Conservation (phyloP, 345 rosid species). For the Erucastrum elatum region DNA sequence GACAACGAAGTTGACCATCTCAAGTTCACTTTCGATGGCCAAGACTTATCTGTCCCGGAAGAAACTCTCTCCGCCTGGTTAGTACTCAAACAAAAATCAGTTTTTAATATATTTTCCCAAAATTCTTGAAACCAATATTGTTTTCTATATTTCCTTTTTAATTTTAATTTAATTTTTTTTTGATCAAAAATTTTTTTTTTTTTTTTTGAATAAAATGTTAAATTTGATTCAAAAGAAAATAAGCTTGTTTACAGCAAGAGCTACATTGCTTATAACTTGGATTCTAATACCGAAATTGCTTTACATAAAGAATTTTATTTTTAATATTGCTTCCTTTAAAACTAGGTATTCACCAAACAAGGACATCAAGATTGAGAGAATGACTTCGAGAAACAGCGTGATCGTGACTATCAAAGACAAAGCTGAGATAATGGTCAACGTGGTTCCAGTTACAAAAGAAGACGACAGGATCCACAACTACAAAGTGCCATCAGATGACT, state of each 20-base stretch:
- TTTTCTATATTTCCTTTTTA: not conserved
- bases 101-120: not conserved
- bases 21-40: slow-evolving; percentile 52
- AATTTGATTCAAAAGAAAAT: no score
- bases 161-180: no score
- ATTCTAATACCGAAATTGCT: no score
- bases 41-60: slow-evolving; percentile 48
- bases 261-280: no score
- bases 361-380: slow-evolving; percentile 56
- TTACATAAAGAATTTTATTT: no score
- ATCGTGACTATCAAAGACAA: slow-evolving; percentile 44
- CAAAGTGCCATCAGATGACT: slow-evolving; percentile 55
- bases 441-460: slow-evolving; percentile 69
- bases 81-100: slow-evolving; percentile 14
- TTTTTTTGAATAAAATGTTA: no score
- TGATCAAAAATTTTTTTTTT: no score
- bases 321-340: not conserved
- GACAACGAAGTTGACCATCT: slow-evolving; percentile 53
- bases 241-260: no score
- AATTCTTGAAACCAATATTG: slow-evolving; percentile 4
- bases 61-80: slow-evolving; percentile 56
- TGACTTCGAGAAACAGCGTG: slow-evolving; percentile 52
- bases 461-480: slow-evolving; percentile 65
- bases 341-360: slow-evolving; percentile 42
- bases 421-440: slow-evolving; percentile 58